Evolutionary conservation across 352 stramenopile genomes (phyloP).

Genomic region (Phytopythium sindhum): DNA sequence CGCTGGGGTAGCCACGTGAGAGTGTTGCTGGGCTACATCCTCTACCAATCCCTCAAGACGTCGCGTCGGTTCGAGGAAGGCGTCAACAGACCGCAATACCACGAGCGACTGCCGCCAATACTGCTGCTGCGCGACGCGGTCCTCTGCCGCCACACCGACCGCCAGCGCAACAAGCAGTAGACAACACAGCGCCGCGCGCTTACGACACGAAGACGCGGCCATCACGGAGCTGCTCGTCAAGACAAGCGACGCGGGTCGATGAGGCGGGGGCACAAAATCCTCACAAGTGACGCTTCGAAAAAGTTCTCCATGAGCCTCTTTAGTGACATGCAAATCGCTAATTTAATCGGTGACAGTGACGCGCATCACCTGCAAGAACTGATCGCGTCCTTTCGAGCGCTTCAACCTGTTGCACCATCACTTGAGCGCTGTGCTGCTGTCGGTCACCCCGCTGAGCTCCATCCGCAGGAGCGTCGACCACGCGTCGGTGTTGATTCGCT

Average conservation of each 20-base stretch:
- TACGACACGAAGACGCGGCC: not conserved
- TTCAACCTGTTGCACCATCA: not conserved
- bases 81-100: not conserved
- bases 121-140: not conserved
- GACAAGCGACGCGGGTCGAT: too few species aligned
- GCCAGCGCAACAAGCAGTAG: not conserved
- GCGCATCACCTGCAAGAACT: not conserved
- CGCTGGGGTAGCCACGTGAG: not conserved
- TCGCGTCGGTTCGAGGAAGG: not conserved
- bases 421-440: not conserved
- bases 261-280: not conserved
- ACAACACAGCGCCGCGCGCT: not conserved
- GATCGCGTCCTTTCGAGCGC: not conserved
- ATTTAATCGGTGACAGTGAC: not conserved
- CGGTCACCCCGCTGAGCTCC: conserved; percentile 9
- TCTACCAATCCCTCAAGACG: not conserved
- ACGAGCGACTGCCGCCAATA: not conserved
- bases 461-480: conserved; percentile 42
- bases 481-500: conserved; percentile 18
- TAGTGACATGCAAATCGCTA: not conserved
- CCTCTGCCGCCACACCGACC: not conserved
- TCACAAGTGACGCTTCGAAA: not conserved
- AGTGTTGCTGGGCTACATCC: not conserved
- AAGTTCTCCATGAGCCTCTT: not conserved
- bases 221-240: not conserved